Conservation (phyloP, 768 basidiomycete species). For the Trichaptum fuscoviolaceum region DNA sequence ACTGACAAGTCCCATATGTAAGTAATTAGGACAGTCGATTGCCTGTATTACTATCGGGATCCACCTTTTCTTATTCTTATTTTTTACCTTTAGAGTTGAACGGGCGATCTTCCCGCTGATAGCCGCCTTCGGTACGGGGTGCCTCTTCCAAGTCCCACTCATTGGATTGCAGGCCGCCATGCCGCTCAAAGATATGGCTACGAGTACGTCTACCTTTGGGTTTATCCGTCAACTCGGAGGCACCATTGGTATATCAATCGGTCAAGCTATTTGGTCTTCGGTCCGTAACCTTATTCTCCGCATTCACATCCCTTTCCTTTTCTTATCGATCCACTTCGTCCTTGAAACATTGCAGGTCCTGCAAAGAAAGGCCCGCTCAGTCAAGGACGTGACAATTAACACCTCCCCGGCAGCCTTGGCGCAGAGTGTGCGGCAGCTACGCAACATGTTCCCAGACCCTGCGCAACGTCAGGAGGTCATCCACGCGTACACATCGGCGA, state of each 20-base stretch:
- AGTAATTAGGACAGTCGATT: conserved; percentile 11
- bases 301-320: conserved; percentile 8
- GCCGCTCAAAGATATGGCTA: conserved; percentile 85
- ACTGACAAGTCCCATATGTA: conserved; percentile 50
- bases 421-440: conserved; percentile 40
- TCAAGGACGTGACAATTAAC: conserved; percentile 35
- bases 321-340: conserved; percentile 13
- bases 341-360: conserved; percentile 28
- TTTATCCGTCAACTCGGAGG: conserved; percentile 73
- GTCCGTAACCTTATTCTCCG: conserved; percentile 29
- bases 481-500: conserved; percentile 58
- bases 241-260: conserved; percentile 70
- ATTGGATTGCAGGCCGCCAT: conserved; percentile 81
- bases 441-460: conserved; percentile 40
- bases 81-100: conserved; percentile 38
- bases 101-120: conserved; percentile 63
- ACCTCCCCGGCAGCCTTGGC: conserved; percentile 39
- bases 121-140: conserved; percentile 60
- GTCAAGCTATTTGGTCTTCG: conserved; percentile 64
- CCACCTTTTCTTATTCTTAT: neutral
- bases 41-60: conserved; percentile 5
- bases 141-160: conserved; percentile 61
- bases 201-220: conserved; percentile 64
- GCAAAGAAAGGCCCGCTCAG: conserved; percentile 30
- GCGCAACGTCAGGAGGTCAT: conserved; percentile 42